Conservation (phyloP, 169 alveolate species). For the Ichthyophthirius multifiliis region DNA sequence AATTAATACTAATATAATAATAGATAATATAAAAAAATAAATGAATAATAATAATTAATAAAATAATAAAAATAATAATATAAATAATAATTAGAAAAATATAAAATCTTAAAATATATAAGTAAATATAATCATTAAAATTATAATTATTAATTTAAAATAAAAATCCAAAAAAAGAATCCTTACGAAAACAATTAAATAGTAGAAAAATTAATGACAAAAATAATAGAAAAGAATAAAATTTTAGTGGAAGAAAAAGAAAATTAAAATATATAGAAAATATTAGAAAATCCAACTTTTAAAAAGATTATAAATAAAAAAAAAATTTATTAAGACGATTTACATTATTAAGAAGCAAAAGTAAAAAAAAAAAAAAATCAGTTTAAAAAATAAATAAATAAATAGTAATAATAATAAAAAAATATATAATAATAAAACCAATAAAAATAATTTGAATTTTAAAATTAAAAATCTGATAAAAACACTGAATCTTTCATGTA, state of each 20-base stretch:
- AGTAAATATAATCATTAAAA: neutral
- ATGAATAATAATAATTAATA: neutral
- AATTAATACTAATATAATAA: neutral
- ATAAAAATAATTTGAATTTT: too few relatives aligned
- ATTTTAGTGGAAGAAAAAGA: conserved; percentile 67
- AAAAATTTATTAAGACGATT: conserved; percentile 56
- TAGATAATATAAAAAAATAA: neutral
- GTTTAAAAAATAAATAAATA: too few relatives aligned
- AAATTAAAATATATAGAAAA: conserved; percentile 63
- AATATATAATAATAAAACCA: too few relatives aligned
- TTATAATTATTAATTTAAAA: neutral
- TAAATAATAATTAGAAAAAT: neutral
- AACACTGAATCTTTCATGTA: too few relatives aligned
- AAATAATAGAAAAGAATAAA: conserved; percentile 65
- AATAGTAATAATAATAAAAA: too few relatives aligned
- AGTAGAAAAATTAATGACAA: conserved; percentile 78
- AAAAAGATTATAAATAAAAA: conserved; percentile 74
- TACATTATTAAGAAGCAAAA: too few relatives aligned
- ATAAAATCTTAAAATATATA: neutral
- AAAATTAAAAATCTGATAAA: too few relatives aligned
- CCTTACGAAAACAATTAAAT: conserved; percentile 60
- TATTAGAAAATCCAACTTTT: conserved; percentile 63
- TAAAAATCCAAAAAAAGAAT: neutral
- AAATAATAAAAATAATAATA: neutral
- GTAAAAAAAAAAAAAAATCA: too few relatives aligned